Base-by-base conservation (phyloP, 2,329 filamentous ascomycete species). In the Aspergillus sp. region DNA sequence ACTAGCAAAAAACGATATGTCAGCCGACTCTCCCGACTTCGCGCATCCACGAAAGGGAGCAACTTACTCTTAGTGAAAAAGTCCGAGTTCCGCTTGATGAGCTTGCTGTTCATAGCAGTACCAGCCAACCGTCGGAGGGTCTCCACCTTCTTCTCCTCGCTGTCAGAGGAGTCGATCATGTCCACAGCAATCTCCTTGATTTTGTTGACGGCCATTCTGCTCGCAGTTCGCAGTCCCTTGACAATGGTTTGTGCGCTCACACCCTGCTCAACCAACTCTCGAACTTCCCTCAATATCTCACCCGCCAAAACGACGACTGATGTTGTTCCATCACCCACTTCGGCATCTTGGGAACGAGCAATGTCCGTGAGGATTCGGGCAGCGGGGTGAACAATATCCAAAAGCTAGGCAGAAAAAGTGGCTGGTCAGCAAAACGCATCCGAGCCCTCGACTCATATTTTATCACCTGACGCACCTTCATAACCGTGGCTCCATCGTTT, bases 31-130 rank as follows among this genome's bases (percentile, higher is more conserved):
- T 46, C 11, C 22, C 43, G 53, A 38, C n/a, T 7, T 45, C 34
- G 30, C 17, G 25, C 23, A 23, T n/a, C 7, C 34, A 31, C 23
- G 4, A n/a, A 30, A n/a, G 22, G 31, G 34, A 34, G 46, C 19
- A 11, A 59, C 63, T 68, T 82, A 96, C 92, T 97, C 85, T 97
- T 95, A 66, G 95, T 98, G 82, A 99, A 99, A 80, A 98, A 99
- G 3, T 88, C 87, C 34, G 95, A 91, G 82, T 99, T 98, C 74
- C 94, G 87, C 87, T 98, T 96, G 77, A 99, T 98, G 71, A 99
- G 84, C 85, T 99, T 99, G 86, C 93, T 97, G 79, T 93, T 98
- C 95, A 99, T 99, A 70, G 95, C 95, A 30, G 95, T 99, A 41
- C 87, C 92, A 31, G 95, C 95, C 71, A 99, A 84, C 81, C 97